Percentiles rank a stretch among this genome's conserved stretches.
phyloP scores from a whole-genome alignment of 257 asterid genomes.

The Ophiorrhiza pumila region DNA sequence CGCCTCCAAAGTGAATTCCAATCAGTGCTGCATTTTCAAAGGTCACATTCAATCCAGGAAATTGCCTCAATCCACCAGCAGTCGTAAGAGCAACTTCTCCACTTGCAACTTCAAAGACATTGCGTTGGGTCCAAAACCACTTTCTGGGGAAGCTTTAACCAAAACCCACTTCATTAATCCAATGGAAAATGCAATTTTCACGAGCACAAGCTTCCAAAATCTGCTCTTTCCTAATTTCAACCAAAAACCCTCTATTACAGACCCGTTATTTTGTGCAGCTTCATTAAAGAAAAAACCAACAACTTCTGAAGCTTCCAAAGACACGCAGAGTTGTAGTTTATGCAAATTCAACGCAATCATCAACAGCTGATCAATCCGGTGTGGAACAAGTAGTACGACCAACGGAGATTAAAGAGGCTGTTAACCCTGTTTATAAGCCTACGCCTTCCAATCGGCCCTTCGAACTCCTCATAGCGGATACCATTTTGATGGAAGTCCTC shows the following conservation, averaged over 20 bases:
- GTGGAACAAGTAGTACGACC: conserved; percentile 17
- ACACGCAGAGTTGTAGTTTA: background rate
- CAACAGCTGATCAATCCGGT: conserved; percentile 23
- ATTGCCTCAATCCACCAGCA: conserved; percentile 89
- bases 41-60: conserved; percentile 67
- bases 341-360: conserved; percentile 18
- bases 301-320: background rate
- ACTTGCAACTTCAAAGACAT: conserved; percentile 82
- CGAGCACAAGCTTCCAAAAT: background rate
- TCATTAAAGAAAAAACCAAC: background rate
- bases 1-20: conserved; percentile 76
- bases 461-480: conserved; percentile 99
- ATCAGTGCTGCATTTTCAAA: conserved; percentile 89
- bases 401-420: conserved; percentile 11
- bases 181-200: conserved; percentile 4
- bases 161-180: background rate
- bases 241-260: background rate
- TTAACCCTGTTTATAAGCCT: conserved; percentile 55
- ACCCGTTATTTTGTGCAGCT: background rate
- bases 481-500: conserved; percentile 86
- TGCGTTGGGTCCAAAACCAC: conserved; percentile 99
- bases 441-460: conserved; percentile 75
- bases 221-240: background rate
- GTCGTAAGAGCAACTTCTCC: conserved; percentile 85
- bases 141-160: conserved; percentile 63